Conservation (phyloP, 495 filamentous ascomycete genomes). For the Annulohypoxylon nitens region DNA sequence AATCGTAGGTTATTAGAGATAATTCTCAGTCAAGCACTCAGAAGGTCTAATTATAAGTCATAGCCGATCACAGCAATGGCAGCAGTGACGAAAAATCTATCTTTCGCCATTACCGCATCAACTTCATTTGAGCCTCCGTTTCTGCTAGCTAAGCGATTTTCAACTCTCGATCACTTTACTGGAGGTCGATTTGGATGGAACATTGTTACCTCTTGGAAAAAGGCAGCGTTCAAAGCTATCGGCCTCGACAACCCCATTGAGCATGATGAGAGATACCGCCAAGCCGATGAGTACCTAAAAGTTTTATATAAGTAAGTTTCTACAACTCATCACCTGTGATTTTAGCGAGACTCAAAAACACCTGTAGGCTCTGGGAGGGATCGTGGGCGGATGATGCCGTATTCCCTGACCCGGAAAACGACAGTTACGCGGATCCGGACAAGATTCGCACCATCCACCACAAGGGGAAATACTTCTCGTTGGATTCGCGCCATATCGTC, state of each 20-base stretch:
- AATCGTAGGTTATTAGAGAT: slow-evolving; percentile 59
- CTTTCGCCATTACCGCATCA: slow-evolving; percentile 67
- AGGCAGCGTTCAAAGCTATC: slow-evolving; percentile 70
- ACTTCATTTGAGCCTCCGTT: slow-evolving; percentile 73
- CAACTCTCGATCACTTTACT: slow-evolving; percentile 73
- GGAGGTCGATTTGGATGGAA: slow-evolving; percentile 74
- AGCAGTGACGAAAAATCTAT: slow-evolving; percentile 66
- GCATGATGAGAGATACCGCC: slow-evolving; percentile 72
- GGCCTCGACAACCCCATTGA: slow-evolving; percentile 68
- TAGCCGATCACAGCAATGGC: slow-evolving; percentile 67
- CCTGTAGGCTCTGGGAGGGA: slow-evolving; percentile 68
- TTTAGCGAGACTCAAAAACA: slow-evolving; percentile 3
- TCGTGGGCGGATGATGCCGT: slow-evolving; percentile 71
- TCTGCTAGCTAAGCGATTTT: slow-evolving; percentile 69
- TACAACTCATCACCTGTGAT: not conserved
- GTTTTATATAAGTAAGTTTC: slow-evolving; percentile 67
- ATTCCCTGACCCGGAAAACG: slow-evolving; percentile 60
- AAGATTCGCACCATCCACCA: slow-evolving; percentile 72
- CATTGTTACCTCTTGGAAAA: slow-evolving; percentile 73
- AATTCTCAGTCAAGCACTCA: not conserved
- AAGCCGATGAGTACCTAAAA: slow-evolving; percentile 72
- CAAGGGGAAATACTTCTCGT: slow-evolving; percentile 68
- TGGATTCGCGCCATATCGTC: slow-evolving; percentile 66
- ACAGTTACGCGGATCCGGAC: slow-evolving; percentile 66
- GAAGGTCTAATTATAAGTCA: not conserved